Base-by-base conservation (phyloP, 2,329 filamentous ascomycete species). In the Ramularia endophylla region DNA sequence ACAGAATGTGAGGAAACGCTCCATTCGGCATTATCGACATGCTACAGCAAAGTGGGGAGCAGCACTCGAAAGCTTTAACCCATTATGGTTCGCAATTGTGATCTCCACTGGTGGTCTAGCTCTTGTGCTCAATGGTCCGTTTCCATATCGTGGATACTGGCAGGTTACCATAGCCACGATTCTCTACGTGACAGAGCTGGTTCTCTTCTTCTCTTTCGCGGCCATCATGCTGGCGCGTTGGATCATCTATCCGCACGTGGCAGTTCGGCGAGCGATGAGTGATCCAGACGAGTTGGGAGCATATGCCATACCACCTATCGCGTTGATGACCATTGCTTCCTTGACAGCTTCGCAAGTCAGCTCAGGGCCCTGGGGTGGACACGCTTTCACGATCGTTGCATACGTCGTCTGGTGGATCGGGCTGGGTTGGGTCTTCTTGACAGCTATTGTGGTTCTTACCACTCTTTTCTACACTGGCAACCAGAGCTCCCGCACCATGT, bases 401-500 rank as follows among this genome's bases (percentile, higher is more conserved):
- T 51, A 48, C 30, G 43, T 44, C 4, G 34, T 48, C 8, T 46
- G 46, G 41, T 48, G 48, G 46, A 44, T 48, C 18, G 43, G 46
- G 8, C 18, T 36, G 8, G 22, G 25, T n/a, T 50, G 47, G 47
- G 33, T 40, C 13, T 39, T 41, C 16, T 8, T 36, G 2, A 41
- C 39, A 4, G 22, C 36, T 11, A 5, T 44, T 8, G 41, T 50
- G 9, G 45, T 44, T 12, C 27, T 50, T n/a, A 19, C 42, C 5
- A 27, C 29, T 8, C 30, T 47, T 1, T 44, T 47, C 22, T 40
- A 38, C 34, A 44, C 32, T 12, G 41, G 41, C 16, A 35, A 41
- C 8, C 41, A 40, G 20, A 15, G 27, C 3, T 22, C 32, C 11
- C 15, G 38, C 12, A 19, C 13, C 11, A 48, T 46, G 28, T 40